Evolutionary conservation across 768 basidiomycete species (phyloP).

Genomic region (Podaxis sp.): DNA sequence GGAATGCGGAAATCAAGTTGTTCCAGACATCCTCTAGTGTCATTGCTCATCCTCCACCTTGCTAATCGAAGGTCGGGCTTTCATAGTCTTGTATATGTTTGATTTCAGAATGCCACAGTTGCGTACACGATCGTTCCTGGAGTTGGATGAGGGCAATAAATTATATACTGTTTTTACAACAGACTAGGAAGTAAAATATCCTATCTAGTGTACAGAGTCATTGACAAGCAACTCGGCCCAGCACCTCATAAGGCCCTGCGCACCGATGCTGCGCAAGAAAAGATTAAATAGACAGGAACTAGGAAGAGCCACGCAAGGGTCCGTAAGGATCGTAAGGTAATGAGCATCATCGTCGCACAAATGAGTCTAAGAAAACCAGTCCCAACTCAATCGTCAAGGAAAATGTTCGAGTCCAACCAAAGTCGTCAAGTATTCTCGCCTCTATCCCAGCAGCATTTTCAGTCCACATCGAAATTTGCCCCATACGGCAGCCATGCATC

Average conservation of each 20-base stretch:
- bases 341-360: slow-evolving; percentile 1
- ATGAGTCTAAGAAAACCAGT: slow-evolving; percentile 8
- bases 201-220: neutral
- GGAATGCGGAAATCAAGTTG: slow-evolving; percentile 24
- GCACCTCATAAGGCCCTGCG: neutral
- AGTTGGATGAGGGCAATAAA: neutral
- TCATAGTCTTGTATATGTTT: neutral
- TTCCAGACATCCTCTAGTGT: slow-evolving; percentile 27
- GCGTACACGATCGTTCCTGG: neutral
- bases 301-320: neutral
- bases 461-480: neutral
- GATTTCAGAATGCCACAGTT: neutral
- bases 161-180: neutral
- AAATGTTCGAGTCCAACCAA: slow-evolving; percentile 3
- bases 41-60: slow-evolving; percentile 22
- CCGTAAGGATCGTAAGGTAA: neutral
- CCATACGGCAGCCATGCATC: neutral
- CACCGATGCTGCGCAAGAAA: neutral
- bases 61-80: neutral
- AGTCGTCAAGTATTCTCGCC: neutral
- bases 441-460: neutral
- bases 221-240: neutral
- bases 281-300: neutral
- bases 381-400: neutral
- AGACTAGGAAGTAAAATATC: neutral